Percentiles rank a stretch among this genome's conserved stretches.
phyloP scores from a whole-genome alignment of 176 grass and related monocot genomes.

The Oryza rufipogon region DNA sequence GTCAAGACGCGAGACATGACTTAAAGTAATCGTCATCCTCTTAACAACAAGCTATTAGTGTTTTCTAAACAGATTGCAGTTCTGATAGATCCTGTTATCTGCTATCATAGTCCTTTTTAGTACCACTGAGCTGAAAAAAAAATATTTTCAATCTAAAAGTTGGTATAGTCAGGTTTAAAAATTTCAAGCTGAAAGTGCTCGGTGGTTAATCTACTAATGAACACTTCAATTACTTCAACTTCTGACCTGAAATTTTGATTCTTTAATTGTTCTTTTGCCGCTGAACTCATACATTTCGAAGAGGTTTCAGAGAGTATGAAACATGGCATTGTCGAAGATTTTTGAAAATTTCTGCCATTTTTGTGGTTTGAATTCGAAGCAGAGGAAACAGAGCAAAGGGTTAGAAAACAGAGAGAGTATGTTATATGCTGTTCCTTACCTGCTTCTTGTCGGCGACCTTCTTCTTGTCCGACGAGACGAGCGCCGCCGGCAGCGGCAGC shows the following conservation, averaged over 20 bases:
- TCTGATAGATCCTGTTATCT: not conserved
- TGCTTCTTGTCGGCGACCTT: conserved; percentile 53
- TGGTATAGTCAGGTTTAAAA: not conserved
- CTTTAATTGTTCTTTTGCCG: not conserved
- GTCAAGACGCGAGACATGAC: not conserved
- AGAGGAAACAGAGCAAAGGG: too few relatives aligned
- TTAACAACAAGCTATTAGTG: not conserved
- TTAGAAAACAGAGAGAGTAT: too few relatives aligned
- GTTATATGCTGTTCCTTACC: conserved; percentile 38
- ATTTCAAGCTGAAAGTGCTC: not conserved
- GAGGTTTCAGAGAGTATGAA: not conserved
- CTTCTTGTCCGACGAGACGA: not conserved
- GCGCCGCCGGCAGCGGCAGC: not conserved
- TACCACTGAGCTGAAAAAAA: not conserved
- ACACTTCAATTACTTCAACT: not conserved
- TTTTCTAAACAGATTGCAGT: not conserved
- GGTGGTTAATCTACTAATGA: not conserved
- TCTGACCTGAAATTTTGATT: not conserved
- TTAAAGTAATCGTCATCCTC: not conserved
- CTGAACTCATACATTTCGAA: not conserved
- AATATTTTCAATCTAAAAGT: not conserved
- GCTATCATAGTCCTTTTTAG: not conserved
- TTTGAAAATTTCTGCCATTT: not conserved
- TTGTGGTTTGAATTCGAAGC: not conserved
- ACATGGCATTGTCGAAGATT: not conserved